These are phyloP conservation scores for Podila verticillata DNA, from an alignment of 192 early-diverging fungal species.

Conservation along the genomic window DNA sequence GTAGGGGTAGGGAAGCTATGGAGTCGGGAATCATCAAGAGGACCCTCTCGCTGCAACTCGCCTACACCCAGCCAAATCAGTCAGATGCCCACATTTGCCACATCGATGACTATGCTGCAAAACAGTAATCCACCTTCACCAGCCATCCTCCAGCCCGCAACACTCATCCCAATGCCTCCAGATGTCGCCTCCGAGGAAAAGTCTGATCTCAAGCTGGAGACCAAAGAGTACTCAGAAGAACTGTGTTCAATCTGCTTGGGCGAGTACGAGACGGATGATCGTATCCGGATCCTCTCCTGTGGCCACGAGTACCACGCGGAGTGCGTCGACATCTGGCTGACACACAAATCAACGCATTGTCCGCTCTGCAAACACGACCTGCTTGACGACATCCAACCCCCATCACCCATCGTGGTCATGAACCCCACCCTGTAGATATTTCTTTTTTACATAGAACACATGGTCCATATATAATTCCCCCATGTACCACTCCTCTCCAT, in stretches of 20 bases:
- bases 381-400: slow-evolving; percentile 6
- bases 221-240: slow-evolving; percentile 1
- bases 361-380: slow-evolving; percentile 52
- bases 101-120: not conserved
- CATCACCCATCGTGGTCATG: not conserved
- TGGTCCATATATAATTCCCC: no score
- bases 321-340: slow-evolving; percentile 53
- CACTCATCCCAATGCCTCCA: not conserved
- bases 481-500: no score
- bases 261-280: slow-evolving; percentile 25
- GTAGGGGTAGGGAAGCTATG: slow-evolving; percentile 14
- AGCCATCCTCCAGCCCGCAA: not conserved
- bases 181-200: not conserved
- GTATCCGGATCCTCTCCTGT: slow-evolving; percentile 32
- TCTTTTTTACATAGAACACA: not conserved
- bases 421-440: not conserved
- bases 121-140: not conserved
- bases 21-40: slow-evolving; percentile 13
- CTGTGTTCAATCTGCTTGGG: slow-evolving; percentile 44
- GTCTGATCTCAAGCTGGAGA: not conserved
- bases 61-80: slow-evolving; percentile 3
- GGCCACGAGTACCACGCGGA: slow-evolving; percentile 45
- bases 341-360: slow-evolving; percentile 38
- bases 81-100: slow-evolving; percentile 9
- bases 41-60: slow-evolving; percentile 9